A percentile compares a stretch with the other conserved stretches of the same genome.
phyloP scores from a whole-genome alignment of 163 green algal genomes.

The Scenedesmus sp. region DNA sequence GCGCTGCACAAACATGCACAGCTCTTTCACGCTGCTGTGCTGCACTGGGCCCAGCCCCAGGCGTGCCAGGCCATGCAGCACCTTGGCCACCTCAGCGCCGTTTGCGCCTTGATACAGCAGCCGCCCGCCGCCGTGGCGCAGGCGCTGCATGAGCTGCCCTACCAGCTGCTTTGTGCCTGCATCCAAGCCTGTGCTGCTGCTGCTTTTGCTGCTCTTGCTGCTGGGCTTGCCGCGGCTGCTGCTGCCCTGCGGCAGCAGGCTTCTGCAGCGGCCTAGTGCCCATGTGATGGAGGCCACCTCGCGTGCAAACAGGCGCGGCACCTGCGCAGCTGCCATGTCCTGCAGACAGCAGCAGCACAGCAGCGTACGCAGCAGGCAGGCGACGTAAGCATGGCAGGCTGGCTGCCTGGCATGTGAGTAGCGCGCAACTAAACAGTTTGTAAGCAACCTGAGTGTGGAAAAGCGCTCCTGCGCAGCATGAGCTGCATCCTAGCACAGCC shows the following conservation, averaged over 20 bases:
- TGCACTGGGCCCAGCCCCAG: not conserved
- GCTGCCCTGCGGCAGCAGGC: slow-evolving; percentile 24
- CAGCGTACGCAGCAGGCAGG: not conserved
- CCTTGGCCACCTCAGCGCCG: slow-evolving; percentile 21
- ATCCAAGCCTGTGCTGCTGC: not conserved
- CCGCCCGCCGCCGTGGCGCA: not conserved
- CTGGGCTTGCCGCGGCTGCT: not conserved
- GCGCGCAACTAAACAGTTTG: no score
- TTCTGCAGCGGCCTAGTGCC: slow-evolving; percentile 23
- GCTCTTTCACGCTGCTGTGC: not conserved
- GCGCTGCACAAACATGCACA: slow-evolving; percentile 22
- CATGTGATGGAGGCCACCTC: slow-evolving; percentile 43
- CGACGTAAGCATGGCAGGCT: no score
- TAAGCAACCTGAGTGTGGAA: no score
- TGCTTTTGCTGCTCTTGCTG: not conserved
- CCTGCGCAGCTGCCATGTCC: slow-evolving; percentile 21
- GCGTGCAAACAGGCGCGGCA: slow-evolving; percentile 30
- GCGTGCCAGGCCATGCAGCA: slow-evolving; percentile 54
- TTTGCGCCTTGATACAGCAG: slow-evolving; percentile 35
- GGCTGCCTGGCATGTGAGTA: no score
- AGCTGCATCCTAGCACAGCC: no score
- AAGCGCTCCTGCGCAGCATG: no score
- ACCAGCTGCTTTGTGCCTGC: not conserved
- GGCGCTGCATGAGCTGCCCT: not conserved
- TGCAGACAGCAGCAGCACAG: not conserved